Evolutionary conservation across 176 grass and related monocot species (phyloP).

Genomic region (Ensete ventricosum): DNA sequence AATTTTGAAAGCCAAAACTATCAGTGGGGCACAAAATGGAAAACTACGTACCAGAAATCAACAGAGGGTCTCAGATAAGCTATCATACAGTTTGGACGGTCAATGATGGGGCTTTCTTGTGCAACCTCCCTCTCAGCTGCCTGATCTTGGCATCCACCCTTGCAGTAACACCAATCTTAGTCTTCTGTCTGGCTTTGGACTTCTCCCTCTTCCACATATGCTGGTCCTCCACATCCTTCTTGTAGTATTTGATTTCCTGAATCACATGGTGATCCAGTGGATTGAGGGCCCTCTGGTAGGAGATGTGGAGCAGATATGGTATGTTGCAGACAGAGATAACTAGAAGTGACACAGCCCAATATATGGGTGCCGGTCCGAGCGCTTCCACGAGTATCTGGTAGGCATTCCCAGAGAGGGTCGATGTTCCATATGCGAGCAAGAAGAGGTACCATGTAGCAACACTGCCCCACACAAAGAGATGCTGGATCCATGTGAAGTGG

Average conservation of each 20-base stretch:
- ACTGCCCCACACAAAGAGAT: slow-evolving; percentile 92
- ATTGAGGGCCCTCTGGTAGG: slow-evolving; percentile 74
- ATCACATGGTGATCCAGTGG: slow-evolving; percentile 96
- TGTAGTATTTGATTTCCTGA: slow-evolving; percentile 87
- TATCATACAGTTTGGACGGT: slow-evolving; percentile 48
- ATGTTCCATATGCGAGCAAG: slow-evolving; percentile 62
- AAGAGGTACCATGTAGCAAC: slow-evolving; percentile 88
- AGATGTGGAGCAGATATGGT: slow-evolving; percentile 80
- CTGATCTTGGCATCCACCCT: slow-evolving; percentile 92
- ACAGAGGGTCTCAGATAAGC: background rate
- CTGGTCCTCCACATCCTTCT: slow-evolving; percentile 71
- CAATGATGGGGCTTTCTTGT: slow-evolving; percentile 55
- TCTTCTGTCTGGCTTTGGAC: slow-evolving; percentile 68
- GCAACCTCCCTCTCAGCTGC: slow-evolving; percentile 67
- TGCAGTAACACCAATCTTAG: slow-evolving; percentile 89
- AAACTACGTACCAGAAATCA: background rate
- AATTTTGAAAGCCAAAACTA: background rate
- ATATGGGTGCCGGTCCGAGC: slow-evolving; percentile 74
- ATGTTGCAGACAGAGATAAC: slow-evolving; percentile 75
- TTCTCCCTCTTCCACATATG: slow-evolving; percentile 92
- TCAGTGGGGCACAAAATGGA: background rate
- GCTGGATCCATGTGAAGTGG: slow-evolving; percentile 99
- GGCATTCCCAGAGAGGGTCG: slow-evolving; percentile 36
- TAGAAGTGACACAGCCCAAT: slow-evolving; percentile 61
- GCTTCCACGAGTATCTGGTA: slow-evolving; percentile 72